Evolutionary conservation across 2,329 filamentous ascomycete genomes (phyloP), one percentile per base, ranked within the genome.

Genomic region (Aspergillus jensenii): DNA sequence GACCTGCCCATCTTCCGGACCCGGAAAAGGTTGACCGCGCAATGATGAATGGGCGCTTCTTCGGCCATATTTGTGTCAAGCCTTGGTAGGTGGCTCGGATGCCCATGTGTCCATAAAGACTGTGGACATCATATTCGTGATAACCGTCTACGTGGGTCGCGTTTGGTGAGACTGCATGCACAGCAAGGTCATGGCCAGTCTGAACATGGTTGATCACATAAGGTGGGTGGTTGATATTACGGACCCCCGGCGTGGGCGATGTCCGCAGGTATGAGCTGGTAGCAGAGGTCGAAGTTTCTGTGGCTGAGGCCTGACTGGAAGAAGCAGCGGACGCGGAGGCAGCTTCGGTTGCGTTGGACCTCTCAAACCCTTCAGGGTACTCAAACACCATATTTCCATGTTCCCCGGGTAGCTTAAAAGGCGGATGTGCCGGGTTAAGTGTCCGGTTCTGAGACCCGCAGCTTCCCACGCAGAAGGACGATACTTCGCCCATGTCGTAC

Each of bases 81-180:
- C 86, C 89, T 47, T 88, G 77, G 69, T 91, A 91, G 0, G 91
- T 95, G 9, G 90, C 89, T 59, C 89, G 89, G 56, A 91, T 79
- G 63, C 93, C 90, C 70, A 88, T 86, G 66, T 90, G 82, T 0
- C 90, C 90, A 67, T 82, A 93, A 1, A 95, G 76, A 68, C 90
- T 95, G 79, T 96, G 91, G 25, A 90, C 85, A 69, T 96, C 90
- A 68, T 96, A 96, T 69, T 96, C 89, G 41, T 84, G 72, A 1
- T 85, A 79, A 4, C 90, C 90, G 64, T 90, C 89, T 46, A 84
- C 79, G 67, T 95, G 90, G 2, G 88, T 91, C 0, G 90, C 88
- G 66, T 95, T 91, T 0, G 90, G 90, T 59, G 85, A 87, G 25
- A 93, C 81, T 1, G 90, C 89, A 65, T 90, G 86, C 2, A 87